Evolutionary conservation across 768 basidiomycete genomes (phyloP), one percentile per base, ranked within the genome.

Genomic region (Podaxis sp.): DNA sequence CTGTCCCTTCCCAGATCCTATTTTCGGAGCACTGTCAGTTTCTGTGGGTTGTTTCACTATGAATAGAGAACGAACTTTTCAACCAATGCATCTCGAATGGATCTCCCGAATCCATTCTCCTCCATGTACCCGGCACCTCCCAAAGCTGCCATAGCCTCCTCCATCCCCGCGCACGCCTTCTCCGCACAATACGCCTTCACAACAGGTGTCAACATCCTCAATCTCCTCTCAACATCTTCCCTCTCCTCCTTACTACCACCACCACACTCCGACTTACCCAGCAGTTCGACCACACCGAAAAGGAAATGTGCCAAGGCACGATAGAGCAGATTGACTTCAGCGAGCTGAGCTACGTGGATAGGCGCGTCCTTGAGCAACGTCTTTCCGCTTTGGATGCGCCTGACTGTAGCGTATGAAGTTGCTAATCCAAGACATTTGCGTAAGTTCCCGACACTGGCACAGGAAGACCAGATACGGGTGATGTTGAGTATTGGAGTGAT

Each of bases 51-150:
- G 36, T 3, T 20, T 48, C 38, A 10, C 30, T 28, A 54, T 40
- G 22, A n/a, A 13, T 44, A 36, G 33, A 22, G 28, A 13, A 67
- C 73, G 12, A 64, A 81, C 81, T 87, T 89, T 74, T 93, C 91
- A 12, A 92, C 91, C 7, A 89, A 70, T 2, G 79, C 78, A 74
- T 93, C 91, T 3, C 87, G 76, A 30, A 93, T 88, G 13, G 83
- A 79, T 77, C 85, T 77, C 8, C 86, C 88, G 53, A 93, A 84
- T 1, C 84, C 86, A 60, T 84, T 90, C 72, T 93, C 91, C 66
- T 90, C 88, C 90, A 93, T 93, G 68, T 92, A 93, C 0, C 91
- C 91, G 53, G 87, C 86, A 1, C 90, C 90, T 24, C 91, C 91
- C 2, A 92, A 74, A 4, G 85, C 78, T 36, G 84, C 76, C 89